phyloP scores from a whole-genome alignment of 768 basidiomycete genomes.

The Jaapia argillacea region DNA sequence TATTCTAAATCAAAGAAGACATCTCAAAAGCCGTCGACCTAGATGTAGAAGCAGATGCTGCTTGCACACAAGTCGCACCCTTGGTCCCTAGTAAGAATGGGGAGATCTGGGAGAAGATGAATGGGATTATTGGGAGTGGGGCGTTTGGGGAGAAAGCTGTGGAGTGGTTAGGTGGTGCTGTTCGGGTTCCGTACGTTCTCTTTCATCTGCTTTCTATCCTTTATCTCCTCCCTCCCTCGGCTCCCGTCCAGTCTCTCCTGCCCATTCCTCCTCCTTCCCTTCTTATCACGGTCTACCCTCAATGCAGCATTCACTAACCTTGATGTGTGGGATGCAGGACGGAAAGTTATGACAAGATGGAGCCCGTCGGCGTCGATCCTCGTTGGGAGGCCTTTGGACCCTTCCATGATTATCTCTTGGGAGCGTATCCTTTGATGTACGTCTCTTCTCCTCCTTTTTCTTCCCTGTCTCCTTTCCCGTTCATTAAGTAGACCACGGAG shows the following conservation, averaged over 20 bases:
- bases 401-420: conserved; percentile 30
- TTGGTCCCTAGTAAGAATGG: conserved; percentile 23
- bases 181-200: conserved; percentile 15
- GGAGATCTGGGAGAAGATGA: conserved; percentile 22
- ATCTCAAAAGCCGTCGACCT: no score
- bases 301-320: not conserved
- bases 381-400: conserved; percentile 30
- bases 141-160: conserved; percentile 24
- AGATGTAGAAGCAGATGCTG: conserved; percentile 4
- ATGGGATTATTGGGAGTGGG: conserved; percentile 20
- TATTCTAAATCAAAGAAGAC: no score
- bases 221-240: no score
- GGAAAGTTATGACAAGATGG: conserved; percentile 40
- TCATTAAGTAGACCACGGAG: no score
- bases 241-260: no score
- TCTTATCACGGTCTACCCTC: no score
- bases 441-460: conserved; percentile 9
- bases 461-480: no score
- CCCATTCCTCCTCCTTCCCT: no score
- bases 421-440: conserved; percentile 55
- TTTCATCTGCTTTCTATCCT: not conserved
- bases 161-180: conserved; percentile 27
- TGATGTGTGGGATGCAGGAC: conserved; percentile 24
- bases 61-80: conserved; percentile 26
- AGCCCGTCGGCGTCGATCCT: conserved; percentile 34